A percentile compares a stretch with the other conserved stretches of the same genome.
These are phyloP conservation scores for Remersonia thermophila DNA, from an alignment of 2,329 filamentous ascomycete genomes.

Conservation along the genomic window DNA sequence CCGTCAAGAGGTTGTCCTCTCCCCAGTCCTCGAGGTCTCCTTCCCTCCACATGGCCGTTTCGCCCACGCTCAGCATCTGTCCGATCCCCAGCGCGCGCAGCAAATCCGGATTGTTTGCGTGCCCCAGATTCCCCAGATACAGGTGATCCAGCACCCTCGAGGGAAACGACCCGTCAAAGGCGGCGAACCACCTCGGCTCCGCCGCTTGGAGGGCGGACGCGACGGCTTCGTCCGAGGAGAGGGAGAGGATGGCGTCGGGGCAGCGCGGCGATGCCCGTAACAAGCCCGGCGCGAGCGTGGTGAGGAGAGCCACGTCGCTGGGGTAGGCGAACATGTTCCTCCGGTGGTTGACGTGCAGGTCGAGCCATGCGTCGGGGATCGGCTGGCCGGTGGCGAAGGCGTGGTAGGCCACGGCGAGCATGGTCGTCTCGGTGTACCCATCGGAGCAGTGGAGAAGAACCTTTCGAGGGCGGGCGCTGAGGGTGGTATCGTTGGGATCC, in stretches of 20 bases:
- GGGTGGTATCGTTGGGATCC: slow-evolving; percentile 27
- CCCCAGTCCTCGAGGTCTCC: slow-evolving; percentile 63
- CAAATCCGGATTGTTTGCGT: slow-evolving; percentile 87
- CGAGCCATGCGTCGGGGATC: slow-evolving; percentile 76
- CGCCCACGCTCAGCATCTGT: slow-evolving; percentile 84
- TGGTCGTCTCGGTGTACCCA: slow-evolving; percentile 87
- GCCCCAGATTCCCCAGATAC: slow-evolving; percentile 86
- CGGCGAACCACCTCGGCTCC: slow-evolving; percentile 68
- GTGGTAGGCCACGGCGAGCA: slow-evolving; percentile 81
- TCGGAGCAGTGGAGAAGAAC: slow-evolving; percentile 89
- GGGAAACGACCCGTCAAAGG: slow-evolving; percentile 81
- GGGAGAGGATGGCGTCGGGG: slow-evolving; percentile 6
- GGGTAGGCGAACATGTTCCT: slow-evolving; percentile 96
- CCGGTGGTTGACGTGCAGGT: slow-evolving; percentile 64
- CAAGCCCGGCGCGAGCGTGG: slow-evolving; percentile 61
- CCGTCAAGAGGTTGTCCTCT: slow-evolving; percentile 61
- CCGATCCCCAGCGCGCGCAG: slow-evolving; percentile 68
- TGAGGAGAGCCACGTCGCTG: slow-evolving; percentile 75
- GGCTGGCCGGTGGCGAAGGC: slow-evolving; percentile 80
- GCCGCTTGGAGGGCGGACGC: slow-evolving; percentile 38
- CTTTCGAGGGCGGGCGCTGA: slow-evolving; percentile 43
- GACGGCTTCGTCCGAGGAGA: slow-evolving; percentile 27
- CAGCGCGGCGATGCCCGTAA: slow-evolving; percentile 55
- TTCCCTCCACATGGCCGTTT: slow-evolving; percentile 70
- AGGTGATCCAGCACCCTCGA: slow-evolving; percentile 85